These are phyloP conservation scores for Penicillium canescens DNA, from an alignment of 495 filamentous ascomycete genomes.

Conservation along the genomic window DNA sequence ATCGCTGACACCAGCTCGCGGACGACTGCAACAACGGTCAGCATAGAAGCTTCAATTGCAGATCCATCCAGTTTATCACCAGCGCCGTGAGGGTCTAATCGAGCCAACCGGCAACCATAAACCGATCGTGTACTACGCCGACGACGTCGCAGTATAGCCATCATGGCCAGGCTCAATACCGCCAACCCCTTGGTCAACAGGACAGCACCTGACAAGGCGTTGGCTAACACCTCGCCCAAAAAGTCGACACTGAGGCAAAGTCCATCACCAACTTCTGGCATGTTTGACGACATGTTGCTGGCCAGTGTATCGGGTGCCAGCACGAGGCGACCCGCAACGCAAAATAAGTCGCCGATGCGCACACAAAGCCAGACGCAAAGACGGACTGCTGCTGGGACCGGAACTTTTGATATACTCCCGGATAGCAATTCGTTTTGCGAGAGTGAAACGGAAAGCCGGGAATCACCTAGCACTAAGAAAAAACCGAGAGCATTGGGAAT, in stretches of 20 bases:
- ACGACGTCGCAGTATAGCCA: too few relatives aligned
- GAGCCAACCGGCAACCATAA: background rate
- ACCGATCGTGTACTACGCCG: too few relatives aligned
- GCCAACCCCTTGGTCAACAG: constrained; percentile 6
- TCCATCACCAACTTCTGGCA: background rate
- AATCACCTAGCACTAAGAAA: constrained; percentile 19
- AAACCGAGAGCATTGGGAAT: constrained; percentile 27
- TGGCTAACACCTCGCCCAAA: background rate
- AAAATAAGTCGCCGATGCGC: background rate
- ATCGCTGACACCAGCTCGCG: too few relatives aligned
- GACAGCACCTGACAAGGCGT: background rate
- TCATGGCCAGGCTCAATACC: constrained; percentile 5
- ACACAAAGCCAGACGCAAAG: constrained; percentile 10
- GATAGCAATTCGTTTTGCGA: constrained; percentile 28
- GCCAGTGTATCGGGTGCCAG: background rate
- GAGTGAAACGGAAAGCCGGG: constrained; percentile 8
- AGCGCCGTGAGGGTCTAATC: too few relatives aligned
- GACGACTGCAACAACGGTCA: too few relatives aligned
- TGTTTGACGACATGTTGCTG: background rate
- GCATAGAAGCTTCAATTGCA: too few relatives aligned
- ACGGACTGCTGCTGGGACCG: constrained; percentile 16
- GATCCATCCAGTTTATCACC: too few relatives aligned
- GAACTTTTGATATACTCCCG: constrained; percentile 34
- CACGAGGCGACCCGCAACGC: background rate
- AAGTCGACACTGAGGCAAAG: background rate